Base-by-base conservation (phyloP, 2,329 filamentous ascomycete genomes). In the Aureobasidium musti region DNA sequence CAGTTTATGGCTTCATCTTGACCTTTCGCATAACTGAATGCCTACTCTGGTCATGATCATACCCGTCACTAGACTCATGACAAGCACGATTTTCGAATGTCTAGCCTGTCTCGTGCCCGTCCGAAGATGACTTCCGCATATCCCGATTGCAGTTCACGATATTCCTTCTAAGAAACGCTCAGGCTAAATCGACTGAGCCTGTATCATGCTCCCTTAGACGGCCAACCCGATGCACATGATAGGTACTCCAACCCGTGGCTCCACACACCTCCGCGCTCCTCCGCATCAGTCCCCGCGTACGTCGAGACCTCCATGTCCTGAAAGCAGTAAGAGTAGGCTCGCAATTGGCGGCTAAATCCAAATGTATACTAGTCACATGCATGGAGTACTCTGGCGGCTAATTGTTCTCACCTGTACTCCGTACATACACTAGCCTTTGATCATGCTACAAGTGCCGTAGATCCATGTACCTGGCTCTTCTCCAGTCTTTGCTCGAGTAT, bases 341-440 rank as follows among this genome's bases (percentile, higher is more conserved):
- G 17, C 60, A 63, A 23, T 47, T 47, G 60, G 59, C 59, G 59
- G 59, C 59, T 63, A 63, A 63, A 63, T 63, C 45, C 59, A 35
- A 7, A 63, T 63, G 33, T 52, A 63, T 52, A n/a, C 59, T 63
- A 52, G 45, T 63, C 33, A 26, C 43, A 52, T 47, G 21, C 59
- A 13, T 52, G 21, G 30, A 39, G 33, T 13, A 21, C 6, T 50
- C n/a, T 63, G 59, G 43, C 59, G 59, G 59, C 59, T 63, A 63
- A 63, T 63, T 23, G 37, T 5, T 6, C 26, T 63, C 14, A 63
- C 43, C 23, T 63, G 59, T 63, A 52, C 59, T 33, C 8, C 49
- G 45, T 63, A 30, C 59, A 63, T 21, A 52, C n/a, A 39, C 33
- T 28, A 14, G 39, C 59, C n/a, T 39, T 35, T 52, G 59, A 41